Conservation (phyloP, 129 eudicot species). For the Mikania micrantha region DNA sequence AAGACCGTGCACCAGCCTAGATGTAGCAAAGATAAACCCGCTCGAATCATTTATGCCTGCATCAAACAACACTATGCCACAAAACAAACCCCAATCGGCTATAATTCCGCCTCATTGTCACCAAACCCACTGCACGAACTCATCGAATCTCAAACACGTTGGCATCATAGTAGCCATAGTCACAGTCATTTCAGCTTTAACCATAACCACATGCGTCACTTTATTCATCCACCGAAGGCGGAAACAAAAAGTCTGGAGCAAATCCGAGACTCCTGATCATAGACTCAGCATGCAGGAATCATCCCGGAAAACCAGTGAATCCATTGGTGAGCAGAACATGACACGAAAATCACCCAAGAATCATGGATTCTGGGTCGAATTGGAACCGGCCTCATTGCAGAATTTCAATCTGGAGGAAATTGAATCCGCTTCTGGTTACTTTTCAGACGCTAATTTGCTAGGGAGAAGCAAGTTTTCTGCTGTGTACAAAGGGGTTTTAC, state of each 20-base stretch:
- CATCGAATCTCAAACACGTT: slow-evolving; percentile 39
- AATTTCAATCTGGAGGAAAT: slow-evolving; percentile 81
- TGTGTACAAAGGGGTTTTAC: slow-evolving; percentile 65
- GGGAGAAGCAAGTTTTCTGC: slow-evolving; percentile 77
- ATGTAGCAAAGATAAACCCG: slow-evolving; percentile 32
- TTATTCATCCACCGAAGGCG: slow-evolving; percentile 44
- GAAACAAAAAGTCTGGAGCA: slow-evolving; percentile 66
- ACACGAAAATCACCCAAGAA: slow-evolving; percentile 23
- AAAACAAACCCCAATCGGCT: slow-evolving; percentile 39
- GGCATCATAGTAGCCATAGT: slow-evolving; percentile 46
- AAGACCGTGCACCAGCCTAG: slow-evolving; percentile 60
- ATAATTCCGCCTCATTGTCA: slow-evolving; percentile 34
- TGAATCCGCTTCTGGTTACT: slow-evolving; percentile 80
- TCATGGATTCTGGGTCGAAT: slow-evolving; percentile 21
- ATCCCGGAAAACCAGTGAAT: slow-evolving; percentile 46
- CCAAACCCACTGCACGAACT: slow-evolving; percentile 41
- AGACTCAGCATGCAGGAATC: slow-evolving; percentile 45
- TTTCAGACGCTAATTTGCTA: slow-evolving; percentile 62
- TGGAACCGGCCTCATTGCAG: slow-evolving; percentile 16
- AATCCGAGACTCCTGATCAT: slow-evolving; percentile 53
- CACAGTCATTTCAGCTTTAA: slow-evolving; percentile 32
- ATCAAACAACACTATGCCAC: slow-evolving; percentile 19
- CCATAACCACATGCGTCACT: slow-evolving; percentile 30
- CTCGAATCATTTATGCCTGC: slow-evolving; percentile 36
- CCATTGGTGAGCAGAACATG: slow-evolving; percentile 51